Percentiles rank a stretch among this genome's conserved stretches.
These are phyloP conservation scores for Serendipita sp. DNA, from an alignment of 1,284 basidiomycete genomes.

Conservation along the genomic window DNA sequence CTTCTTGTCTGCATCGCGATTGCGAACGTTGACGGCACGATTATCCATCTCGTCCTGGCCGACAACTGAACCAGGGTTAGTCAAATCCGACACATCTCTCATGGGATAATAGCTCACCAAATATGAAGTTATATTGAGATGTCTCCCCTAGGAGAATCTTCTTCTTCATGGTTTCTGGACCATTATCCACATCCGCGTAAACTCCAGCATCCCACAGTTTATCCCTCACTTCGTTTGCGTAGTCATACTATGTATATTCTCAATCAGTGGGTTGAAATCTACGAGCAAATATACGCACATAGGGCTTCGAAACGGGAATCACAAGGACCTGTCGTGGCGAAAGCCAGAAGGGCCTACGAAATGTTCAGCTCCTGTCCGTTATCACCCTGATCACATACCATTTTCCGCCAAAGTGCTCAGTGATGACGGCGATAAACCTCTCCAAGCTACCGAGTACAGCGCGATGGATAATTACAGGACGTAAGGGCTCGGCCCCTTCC, in stretches of 20 bases:
- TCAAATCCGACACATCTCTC: slow-evolving; percentile 6
- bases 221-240: slow-evolving; percentile 68
- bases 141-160: slow-evolving; percentile 91
- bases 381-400: slow-evolving; percentile 43
- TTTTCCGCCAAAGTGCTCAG: slow-evolving; percentile 94
- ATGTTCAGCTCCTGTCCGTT: not conserved
- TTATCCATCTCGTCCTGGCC: slow-evolving; percentile 83
- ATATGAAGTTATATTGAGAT: slow-evolving; percentile 93
- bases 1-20: slow-evolving; percentile 81
- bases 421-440: slow-evolving; percentile 93
- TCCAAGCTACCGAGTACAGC: slow-evolving; percentile 92
- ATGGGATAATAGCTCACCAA: slow-evolving; percentile 46
- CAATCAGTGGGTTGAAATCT: not conserved
- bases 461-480: slow-evolving; percentile 97
- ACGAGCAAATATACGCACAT: slow-evolving; percentile 37
- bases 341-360: slow-evolving; percentile 87
- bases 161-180: slow-evolving; percentile 87
- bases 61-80: slow-evolving; percentile 46
- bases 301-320: slow-evolving; percentile 82
- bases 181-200: slow-evolving; percentile 85
- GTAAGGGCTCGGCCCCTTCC: slow-evolving; percentile 36
- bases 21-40: slow-evolving; percentile 85
- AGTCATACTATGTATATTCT: slow-evolving; percentile 54
- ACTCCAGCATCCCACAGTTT: slow-evolving; percentile 60
- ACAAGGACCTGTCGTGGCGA: slow-evolving; percentile 90